A percentile compares a stretch with the other conserved stretches of the same genome.
phyloP scores from a whole-genome alignment of 2,329 filamentous ascomycete species.

The Proliferodiscus dingleyae region DNA sequence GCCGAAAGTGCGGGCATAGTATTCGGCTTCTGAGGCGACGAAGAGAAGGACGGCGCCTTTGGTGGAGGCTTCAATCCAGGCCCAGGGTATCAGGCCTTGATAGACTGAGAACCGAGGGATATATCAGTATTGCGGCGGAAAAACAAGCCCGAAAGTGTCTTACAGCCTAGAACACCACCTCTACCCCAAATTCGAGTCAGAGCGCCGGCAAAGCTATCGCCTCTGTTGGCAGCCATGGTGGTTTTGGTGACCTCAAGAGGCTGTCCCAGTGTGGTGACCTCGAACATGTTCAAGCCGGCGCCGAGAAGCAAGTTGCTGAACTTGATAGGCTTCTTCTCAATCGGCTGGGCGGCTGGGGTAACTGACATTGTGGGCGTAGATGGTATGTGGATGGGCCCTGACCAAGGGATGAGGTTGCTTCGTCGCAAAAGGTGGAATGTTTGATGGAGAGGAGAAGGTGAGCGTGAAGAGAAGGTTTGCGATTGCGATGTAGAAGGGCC shows the following conservation, averaged over 20 bases:
- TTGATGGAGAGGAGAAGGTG: too few species aligned
- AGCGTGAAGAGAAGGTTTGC: not conserved
- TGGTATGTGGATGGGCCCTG: conserved; percentile 69
- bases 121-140: conserved; percentile 3
- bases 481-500: not conserved
- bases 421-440: conserved; percentile 54
- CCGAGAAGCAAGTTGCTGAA: conserved; percentile 88
- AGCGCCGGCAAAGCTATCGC: conserved; percentile 77
- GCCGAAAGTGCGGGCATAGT: conserved; percentile 78
- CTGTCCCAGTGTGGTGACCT: conserved; percentile 59
- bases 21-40: conserved; percentile 97
- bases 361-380: conserved; percentile 59
- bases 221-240: conserved; percentile 96
- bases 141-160: conserved; percentile 35
- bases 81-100: conserved; percentile 98
- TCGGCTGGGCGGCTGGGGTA: conserved; percentile 47
- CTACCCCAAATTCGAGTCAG: conserved; percentile 87
- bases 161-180: conserved; percentile 91
- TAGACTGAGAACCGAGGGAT: conserved; percentile 61
- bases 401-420: conserved; percentile 94
- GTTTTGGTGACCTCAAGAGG: conserved; percentile 99
- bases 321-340: conserved; percentile 99
- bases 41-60: conserved; percentile 99
- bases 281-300: conserved; percentile 33
- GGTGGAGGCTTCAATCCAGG: conserved; percentile 99